Conservation (phyloP, 23 red algal species). For the Gracilariopsis chorda region DNA sequence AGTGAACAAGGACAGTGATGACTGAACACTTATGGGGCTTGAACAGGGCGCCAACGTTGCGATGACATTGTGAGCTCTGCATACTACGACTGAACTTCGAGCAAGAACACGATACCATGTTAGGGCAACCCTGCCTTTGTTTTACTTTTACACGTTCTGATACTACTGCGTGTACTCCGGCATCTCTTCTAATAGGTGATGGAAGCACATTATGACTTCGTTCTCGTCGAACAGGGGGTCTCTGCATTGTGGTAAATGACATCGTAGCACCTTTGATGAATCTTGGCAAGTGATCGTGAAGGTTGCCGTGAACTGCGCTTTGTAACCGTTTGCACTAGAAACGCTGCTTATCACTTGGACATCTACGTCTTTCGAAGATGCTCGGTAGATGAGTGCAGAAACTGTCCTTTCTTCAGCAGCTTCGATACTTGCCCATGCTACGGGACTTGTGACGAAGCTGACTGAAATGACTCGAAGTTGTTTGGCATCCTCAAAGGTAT, state of each 20-base stretch:
- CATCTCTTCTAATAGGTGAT: too few relatives aligned
- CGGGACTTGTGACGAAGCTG: not conserved
- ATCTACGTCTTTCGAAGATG: not conserved
- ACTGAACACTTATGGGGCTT: too few relatives aligned
- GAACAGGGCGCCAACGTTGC: too few relatives aligned
- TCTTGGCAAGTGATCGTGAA: not conserved
- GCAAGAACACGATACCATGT: not conserved
- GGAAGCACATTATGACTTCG: too few relatives aligned
- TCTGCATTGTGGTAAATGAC: too few relatives aligned
- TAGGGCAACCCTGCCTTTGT: not conserved
- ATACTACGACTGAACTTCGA: not conserved
- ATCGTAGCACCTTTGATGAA: too few relatives aligned
- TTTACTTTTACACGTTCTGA: not conserved
- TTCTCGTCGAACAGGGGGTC: too few relatives aligned
- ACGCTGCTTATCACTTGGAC: not conserved
- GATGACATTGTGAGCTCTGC: not conserved
- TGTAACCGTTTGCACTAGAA: not conserved
- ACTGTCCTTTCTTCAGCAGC: not conserved
- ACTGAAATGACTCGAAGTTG: not conserved
- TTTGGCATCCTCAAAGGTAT: not conserved
- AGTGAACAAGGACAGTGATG: too few relatives aligned
- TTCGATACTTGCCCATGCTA: not conserved
- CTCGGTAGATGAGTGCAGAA: not conserved
- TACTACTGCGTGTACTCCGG: too few relatives aligned
- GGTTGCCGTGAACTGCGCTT: not conserved